These are phyloP conservation scores for Dioscorea dumetorum DNA, from an alignment of 106 monocot genomes.

Conservation along the genomic window DNA sequence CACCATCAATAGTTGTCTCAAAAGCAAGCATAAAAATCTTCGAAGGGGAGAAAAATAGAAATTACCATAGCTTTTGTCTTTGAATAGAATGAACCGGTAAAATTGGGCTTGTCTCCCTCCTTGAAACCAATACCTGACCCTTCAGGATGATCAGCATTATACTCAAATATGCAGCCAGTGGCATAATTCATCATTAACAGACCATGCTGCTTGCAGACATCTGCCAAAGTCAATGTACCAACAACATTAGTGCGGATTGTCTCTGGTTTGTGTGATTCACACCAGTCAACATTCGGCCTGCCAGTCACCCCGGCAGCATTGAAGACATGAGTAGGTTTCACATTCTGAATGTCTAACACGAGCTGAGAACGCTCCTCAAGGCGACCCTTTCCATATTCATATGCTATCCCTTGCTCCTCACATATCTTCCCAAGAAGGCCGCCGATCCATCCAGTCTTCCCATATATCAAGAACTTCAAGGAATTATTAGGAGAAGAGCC, in stretches of 20 bases:
- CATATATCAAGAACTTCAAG: conserved; percentile 53
- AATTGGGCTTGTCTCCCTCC: conserved; percentile 54
- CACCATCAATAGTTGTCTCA: no score
- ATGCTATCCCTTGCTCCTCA: conserved; percentile 37
- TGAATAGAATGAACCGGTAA: conserved; percentile 51
- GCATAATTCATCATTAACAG: conserved; percentile 55
- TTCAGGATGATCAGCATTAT: conserved; percentile 37
- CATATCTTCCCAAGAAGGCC: conserved; percentile 53
- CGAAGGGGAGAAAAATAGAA: background rate
- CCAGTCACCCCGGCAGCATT: conserved; percentile 45
- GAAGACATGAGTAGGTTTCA: conserved; percentile 55
- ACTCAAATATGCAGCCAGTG: conserved; percentile 58
- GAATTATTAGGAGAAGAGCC: background rate
- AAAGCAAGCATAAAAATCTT: background rate
- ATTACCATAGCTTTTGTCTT: conserved; percentile 61
- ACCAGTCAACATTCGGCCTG: background rate
- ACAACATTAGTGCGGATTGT: conserved; percentile 1
- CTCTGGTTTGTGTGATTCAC: conserved; percentile 1
- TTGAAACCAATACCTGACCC: conserved; percentile 52
- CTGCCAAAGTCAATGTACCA: conserved; percentile 1
- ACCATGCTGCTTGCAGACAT: conserved; percentile 41
- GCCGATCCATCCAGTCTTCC: conserved; percentile 59
- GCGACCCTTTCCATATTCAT: conserved; percentile 41
- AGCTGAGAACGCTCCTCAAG: conserved; percentile 35
- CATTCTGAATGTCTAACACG: conserved; percentile 29